phyloP scores from a whole-genome alignment of 1,284 basidiomycete species.

The Salmacisia buchloeana region DNA sequence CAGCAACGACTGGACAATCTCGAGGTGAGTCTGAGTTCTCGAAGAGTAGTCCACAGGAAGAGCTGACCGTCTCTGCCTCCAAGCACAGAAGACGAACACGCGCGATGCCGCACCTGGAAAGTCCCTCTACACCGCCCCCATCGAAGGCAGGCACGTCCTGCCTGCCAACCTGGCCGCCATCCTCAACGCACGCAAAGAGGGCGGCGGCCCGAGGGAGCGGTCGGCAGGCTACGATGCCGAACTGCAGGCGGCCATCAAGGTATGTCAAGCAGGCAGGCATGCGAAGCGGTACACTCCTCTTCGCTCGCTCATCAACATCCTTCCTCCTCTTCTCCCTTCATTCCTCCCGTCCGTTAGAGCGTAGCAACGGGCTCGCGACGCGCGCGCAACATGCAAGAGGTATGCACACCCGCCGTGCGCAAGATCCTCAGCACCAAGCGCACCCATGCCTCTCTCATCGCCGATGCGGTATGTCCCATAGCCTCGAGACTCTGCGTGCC shows the following conservation, averaged over 20 bases:
- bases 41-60: no score
- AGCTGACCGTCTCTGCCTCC: no score
- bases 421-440: conserved; percentile 3
- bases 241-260: not conserved
- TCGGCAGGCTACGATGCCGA: not conserved
- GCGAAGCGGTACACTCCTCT: no score
- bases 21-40: no score
- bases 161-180: not conserved
- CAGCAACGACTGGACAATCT: no score
- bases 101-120: not conserved
- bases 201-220: not conserved
- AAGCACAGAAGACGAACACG: not conserved
- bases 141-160: not conserved
- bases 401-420: not conserved
- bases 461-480: conserved; percentile 1
- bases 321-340: no score
- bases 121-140: not conserved
- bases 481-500: no score
- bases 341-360: no score
- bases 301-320: no score
- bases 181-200: not conserved
- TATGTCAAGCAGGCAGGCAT: no score
- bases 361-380: not conserved
- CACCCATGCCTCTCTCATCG: not conserved
- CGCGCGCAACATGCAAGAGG: not conserved